Evolutionary conservation across 768 basidiomycete genomes (phyloP), one percentile per base, ranked within the genome.

Genomic region (Agrocybe pediades): DNA sequence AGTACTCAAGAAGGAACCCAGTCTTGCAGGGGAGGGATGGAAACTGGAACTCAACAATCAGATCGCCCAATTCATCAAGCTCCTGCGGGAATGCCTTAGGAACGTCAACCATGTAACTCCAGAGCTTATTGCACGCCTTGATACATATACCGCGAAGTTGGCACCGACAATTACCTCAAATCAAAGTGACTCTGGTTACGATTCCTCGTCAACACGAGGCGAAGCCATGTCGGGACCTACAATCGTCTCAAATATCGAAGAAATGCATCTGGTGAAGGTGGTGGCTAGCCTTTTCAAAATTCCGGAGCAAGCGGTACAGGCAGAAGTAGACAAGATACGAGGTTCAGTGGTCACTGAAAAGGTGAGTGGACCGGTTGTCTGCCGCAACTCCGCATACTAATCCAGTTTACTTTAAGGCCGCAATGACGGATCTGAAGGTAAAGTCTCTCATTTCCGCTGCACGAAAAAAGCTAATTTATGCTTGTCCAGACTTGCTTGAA

Each of bases 41-140:
- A 98, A 98, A 67, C 67, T 85, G 42, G 92, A 95, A 68, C 81
- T 98, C 41, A 95, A 97, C 68, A 87, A 86, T 57, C 97, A 98
- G 62, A 94, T 97, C 54, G 86, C 87, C 0, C 79, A 86, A 50
- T 98, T 99, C 67, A 85, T 98, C 56, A 85, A 83, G 66, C 80
- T 99, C 61, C 77, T 98, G 16, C 79, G 89, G 30, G 94, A 97
- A 55, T 89, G 85, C 58, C 74, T 98, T 30, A 78, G 80, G 53
- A 81, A 73, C 42, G 75, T 90, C 52, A 86, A 81, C 66, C 88
- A 91, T 62, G 90, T 92, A 39, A 85, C 92, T 1, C 85, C 89
- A 1, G 96, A 99, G 67, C 76, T 99, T 19, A 78, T 86, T 11
- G 71, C 85, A 20, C 83, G 95, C 41, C 70, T 98, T 63, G 94